A percentile compares a stretch with the other conserved stretches of the same genome.
Evolutionary conservation across 75 land plant genomes (phyloP).

Genomic region (Pinus taeda): DNA sequence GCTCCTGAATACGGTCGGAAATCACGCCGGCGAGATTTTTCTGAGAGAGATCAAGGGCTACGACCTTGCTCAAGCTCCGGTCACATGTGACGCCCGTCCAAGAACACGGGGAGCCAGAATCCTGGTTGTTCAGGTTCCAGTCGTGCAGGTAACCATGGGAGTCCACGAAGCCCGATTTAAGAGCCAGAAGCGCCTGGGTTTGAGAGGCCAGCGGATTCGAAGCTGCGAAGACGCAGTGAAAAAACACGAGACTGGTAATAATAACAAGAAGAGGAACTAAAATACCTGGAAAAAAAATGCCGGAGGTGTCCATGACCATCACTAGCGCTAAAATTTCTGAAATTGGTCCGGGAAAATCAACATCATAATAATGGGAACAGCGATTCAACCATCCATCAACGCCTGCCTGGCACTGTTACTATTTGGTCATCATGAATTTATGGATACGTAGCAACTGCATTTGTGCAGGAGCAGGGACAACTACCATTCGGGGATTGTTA

Average conservation of each 20-base stretch:
- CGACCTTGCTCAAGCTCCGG: slow-evolving; percentile 16
- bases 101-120: slow-evolving; percentile 31
- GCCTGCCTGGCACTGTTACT: not conserved
- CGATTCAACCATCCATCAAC: not conserved
- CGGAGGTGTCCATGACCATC: not conserved
- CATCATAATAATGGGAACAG: not conserved
- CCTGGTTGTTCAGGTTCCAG: slow-evolving; percentile 22
- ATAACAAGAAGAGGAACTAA: not conserved
- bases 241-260: not conserved
- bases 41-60: slow-evolving; percentile 43
- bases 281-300: not conserved
- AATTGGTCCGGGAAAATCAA: not conserved
- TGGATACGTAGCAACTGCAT: not conserved
- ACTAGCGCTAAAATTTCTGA: not conserved
- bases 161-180: slow-evolving; percentile 40
- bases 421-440: not conserved
- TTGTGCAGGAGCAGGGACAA: not conserved
- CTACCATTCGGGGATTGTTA: not conserved
- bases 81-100: slow-evolving; percentile 60
- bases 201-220: not conserved
- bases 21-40: slow-evolving; percentile 45
- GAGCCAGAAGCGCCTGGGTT: slow-evolving; percentile 38
- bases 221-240: not conserved
- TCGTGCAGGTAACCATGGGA: slow-evolving; percentile 28
- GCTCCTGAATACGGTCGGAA: slow-evolving; percentile 24